A percentile compares a stretch with the other conserved stretches of the same genome.
phyloP scores from a whole-genome alignment of 306 rosid species.

The Carpinus viminea region DNA sequence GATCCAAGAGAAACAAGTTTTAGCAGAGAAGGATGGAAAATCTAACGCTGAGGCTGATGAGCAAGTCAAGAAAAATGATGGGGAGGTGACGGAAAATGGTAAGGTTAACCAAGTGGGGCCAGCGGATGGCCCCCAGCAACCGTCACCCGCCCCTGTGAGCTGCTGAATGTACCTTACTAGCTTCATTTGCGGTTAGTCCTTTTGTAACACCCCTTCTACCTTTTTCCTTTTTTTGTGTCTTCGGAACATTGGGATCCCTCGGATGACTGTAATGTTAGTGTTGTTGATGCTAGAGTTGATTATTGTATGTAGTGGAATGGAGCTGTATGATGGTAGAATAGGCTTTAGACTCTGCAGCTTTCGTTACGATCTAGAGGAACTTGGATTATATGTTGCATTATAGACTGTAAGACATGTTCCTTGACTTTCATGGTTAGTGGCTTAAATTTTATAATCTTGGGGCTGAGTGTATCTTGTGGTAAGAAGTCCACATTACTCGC shows the following conservation, averaged over 20 bases:
- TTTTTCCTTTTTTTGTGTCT: constrained; percentile 4
- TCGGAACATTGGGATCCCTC: constrained; percentile 32
- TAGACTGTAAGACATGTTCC: constrained; percentile 28
- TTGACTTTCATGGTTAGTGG: neutral
- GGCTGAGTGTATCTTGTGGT: neutral
- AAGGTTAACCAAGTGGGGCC: constrained; percentile 44
- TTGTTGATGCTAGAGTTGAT: constrained; percentile 29
- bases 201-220: constrained; percentile 17
- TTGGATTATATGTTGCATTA: constrained; percentile 16
- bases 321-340: constrained; percentile 38
- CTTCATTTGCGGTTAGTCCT: constrained; percentile 16
- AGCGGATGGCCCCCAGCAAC: constrained; percentile 31
- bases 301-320: constrained; percentile 37
- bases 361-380: constrained; percentile 26
- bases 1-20: constrained; percentile 31
- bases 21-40: constrained; percentile 36
- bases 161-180: constrained; percentile 37
- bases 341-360: constrained; percentile 38
- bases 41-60: constrained; percentile 37
- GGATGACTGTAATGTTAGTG: constrained; percentile 45
- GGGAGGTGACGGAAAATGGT: constrained; percentile 47
- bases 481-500: neutral
- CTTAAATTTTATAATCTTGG: neutral
- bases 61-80: constrained; percentile 38
- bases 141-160: constrained; percentile 29